A percentile compares a stretch with the other conserved stretches of the same genome.
Evolutionary conservation across 2,329 filamentous ascomycete species (phyloP).

Genomic region (Xylaria sp.): DNA sequence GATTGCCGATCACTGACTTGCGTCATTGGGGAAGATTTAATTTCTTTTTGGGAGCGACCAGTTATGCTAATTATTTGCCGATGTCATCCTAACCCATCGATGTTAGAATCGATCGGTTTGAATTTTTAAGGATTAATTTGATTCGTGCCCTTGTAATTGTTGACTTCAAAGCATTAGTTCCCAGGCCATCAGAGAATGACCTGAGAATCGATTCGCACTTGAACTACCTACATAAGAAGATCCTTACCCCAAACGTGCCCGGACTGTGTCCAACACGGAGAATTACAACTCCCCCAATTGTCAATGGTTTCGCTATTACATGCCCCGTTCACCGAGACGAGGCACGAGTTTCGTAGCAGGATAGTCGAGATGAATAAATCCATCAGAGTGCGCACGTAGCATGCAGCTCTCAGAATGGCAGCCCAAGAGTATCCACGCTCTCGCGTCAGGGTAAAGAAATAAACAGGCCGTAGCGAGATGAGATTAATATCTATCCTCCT

Average conservation of each 20-base stretch:
- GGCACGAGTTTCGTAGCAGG: not conserved
- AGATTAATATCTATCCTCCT: slow-evolving; percentile 12
- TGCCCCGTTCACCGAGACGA: slow-evolving; percentile 26
- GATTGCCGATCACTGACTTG: slow-evolving; percentile 4
- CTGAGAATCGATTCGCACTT: not conserved
- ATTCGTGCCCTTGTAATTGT: not conserved
- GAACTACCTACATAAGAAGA: not conserved
- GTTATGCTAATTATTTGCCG: not conserved
- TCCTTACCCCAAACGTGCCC: slow-evolving; percentile 7
- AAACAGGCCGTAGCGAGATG: slow-evolving; percentile 3
- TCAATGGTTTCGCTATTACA: slow-evolving; percentile 18
- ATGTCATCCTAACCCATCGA: not conserved
- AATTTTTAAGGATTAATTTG: not conserved
- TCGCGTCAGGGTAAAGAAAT: not conserved
- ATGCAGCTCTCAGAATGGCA: slow-evolving; percentile 6
- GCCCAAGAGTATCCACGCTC: not conserved
- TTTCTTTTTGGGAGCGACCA: not conserved
- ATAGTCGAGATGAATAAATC: slow-evolving; percentile 12
- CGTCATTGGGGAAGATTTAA: slow-evolving; percentile 5
- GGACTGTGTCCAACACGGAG: slow-evolving; percentile 16
- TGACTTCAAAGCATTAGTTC: not conserved
- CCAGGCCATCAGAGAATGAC: not conserved
- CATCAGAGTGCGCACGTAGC: not conserved
- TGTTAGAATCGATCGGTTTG: not conserved
- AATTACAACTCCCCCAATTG: slow-evolving; percentile 24